Conservation (phyloP, 2,329 filamentous ascomycete species). For the Colletotrichum liriopes region DNA sequence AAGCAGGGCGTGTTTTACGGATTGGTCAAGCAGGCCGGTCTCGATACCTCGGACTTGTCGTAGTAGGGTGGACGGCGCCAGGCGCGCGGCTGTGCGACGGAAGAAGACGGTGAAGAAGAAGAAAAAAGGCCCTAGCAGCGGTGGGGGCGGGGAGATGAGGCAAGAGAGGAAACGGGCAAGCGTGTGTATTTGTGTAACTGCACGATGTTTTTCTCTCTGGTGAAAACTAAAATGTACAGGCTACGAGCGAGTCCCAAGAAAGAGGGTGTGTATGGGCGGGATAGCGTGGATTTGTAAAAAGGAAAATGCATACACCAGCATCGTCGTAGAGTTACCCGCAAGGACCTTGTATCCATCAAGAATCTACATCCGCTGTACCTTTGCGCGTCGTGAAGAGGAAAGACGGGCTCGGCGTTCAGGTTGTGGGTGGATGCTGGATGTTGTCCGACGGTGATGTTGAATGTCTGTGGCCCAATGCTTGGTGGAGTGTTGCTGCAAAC, state of each 20-base stretch:
- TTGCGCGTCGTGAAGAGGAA: not conserved
- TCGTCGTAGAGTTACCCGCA: conserved; percentile 34
- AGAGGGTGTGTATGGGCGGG: conserved; percentile 2
- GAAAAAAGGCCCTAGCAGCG: not conserved
- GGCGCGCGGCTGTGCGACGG: conserved; percentile 1
- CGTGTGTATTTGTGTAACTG: conserved; percentile 9
- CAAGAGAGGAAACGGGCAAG: conserved; percentile 1
- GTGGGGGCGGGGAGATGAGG: conserved; percentile 1
- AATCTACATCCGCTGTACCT: conserved; percentile 26
- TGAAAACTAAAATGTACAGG: not conserved
- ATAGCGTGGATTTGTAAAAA: not conserved
- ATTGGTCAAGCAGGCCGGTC: conserved; percentile 90
- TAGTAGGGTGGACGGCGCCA: conserved; percentile 48
- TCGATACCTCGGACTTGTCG: conserved; percentile 62
- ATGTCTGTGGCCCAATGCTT: not conserved
- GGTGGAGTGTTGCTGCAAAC: not conserved
- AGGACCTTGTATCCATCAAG: conserved; percentile 13
- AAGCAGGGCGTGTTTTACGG: conserved; percentile 87
- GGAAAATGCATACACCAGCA: conserved; percentile 2
- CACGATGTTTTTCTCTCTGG: not conserved
- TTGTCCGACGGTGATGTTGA: conserved; percentile 1
- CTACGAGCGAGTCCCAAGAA: not conserved
- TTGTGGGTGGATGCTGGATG: not conserved
- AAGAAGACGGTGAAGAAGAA: not conserved
- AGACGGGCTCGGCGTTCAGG: not conserved